Percentiles rank a stretch among this genome's conserved stretches.
Conservation (phyloP, 2,329 filamentous ascomycete species). For the Nothomitra cinnamomea region DNA sequence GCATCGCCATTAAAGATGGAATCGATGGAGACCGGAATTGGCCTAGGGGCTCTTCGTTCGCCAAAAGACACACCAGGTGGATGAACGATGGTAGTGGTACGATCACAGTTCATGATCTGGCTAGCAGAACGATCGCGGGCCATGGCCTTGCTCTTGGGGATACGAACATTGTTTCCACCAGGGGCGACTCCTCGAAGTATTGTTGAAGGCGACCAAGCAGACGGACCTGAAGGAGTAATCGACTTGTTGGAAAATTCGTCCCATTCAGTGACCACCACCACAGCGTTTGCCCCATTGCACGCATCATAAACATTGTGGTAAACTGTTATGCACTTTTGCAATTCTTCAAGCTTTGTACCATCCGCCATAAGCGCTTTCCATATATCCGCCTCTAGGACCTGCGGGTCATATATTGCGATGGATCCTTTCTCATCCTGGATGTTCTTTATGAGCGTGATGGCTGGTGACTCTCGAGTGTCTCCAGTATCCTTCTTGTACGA, state of each 20-base stretch:
- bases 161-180: background rate
- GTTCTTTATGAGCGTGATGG: slow-evolving; percentile 48
- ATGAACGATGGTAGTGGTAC: too few species aligned
- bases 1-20: background rate
- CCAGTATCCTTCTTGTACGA: slow-evolving; percentile 68
- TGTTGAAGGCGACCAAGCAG: background rate
- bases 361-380: background rate
- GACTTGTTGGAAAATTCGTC: slow-evolving; percentile 29
- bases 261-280: slow-evolving; percentile 35
- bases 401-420: slow-evolving; percentile 52
- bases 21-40: background rate
- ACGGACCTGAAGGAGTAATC: background rate
- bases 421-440: slow-evolving; percentile 47
- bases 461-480: slow-evolving; percentile 55
- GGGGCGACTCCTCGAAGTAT: background rate
- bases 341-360: background rate
- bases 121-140: background rate
- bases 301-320: slow-evolving; percentile 27
- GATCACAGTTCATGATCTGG: too few species aligned
- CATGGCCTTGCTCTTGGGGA: background rate
- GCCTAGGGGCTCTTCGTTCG: background rate
- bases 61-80: background rate
- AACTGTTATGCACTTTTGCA: slow-evolving; percentile 19
- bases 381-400: slow-evolving; percentile 12
- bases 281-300: slow-evolving; percentile 28